Conservation (phyloP, 2,329 filamentous ascomycete species). For the Cytospora paraplurivora region DNA sequence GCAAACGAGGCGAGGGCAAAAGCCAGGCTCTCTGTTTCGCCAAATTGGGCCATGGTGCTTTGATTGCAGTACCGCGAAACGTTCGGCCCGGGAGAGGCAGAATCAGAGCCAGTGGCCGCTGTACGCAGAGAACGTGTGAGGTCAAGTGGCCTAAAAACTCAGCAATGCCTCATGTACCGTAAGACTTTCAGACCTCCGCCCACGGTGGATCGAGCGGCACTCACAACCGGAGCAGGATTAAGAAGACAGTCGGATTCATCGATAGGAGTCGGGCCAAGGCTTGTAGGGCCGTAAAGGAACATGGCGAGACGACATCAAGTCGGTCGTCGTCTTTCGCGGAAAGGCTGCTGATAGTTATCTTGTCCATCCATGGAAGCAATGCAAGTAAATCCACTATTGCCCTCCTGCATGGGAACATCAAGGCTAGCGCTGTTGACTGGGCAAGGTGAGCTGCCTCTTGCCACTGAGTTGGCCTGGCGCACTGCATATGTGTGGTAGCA, state of each 20-base stretch:
- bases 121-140: not conserved
- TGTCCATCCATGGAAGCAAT: not conserved
- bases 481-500: not conserved
- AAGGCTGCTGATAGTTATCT: not conserved
- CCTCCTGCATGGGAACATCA: conserved; percentile 2
- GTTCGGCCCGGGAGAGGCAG: conserved; percentile 31
- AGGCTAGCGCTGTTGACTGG: not conserved
- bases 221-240: not conserved
- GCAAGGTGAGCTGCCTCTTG: not conserved
- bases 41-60: conserved; percentile 38
- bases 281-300: not conserved
- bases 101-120: not conserved
- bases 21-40: conserved; percentile 37
- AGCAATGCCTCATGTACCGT: not conserved
- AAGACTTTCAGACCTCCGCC: not conserved
- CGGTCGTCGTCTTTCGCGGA: not conserved
- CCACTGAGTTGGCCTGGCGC: not conserved
- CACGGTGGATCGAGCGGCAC: not conserved
- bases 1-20: conserved; percentile 48
- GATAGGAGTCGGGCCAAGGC: not conserved
- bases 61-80: not conserved
- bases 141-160: not conserved
- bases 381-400: conserved; percentile 5
- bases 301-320: not conserved
- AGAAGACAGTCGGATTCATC: not conserved